These are phyloP conservation scores for Colletotrichum lindemuthianum DNA, from an alignment of 2,329 filamentous ascomycete species.

Conservation along the genomic window DNA sequence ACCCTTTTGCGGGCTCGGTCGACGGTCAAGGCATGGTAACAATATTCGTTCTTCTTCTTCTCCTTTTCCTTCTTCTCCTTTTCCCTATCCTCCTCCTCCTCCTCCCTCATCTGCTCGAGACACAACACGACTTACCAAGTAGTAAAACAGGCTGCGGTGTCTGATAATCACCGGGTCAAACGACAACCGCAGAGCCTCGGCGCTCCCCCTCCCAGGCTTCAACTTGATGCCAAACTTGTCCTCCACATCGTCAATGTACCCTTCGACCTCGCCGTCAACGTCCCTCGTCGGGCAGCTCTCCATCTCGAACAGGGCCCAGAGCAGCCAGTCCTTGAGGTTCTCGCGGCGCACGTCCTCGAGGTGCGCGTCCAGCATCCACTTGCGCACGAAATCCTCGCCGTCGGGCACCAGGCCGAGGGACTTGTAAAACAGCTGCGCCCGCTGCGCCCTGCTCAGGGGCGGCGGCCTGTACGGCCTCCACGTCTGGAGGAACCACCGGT, in stretches of 20 bases:
- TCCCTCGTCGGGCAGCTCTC: constrained; percentile 49
- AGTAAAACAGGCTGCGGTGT: constrained; percentile 66
- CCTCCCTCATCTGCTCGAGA: too few relatives aligned
- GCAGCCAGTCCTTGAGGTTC: constrained; percentile 68
- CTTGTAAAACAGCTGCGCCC: constrained; percentile 23
- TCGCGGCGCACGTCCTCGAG: constrained; percentile 64
- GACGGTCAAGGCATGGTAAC: too few relatives aligned
- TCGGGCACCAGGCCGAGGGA: constrained; percentile 53
- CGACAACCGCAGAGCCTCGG: constrained; percentile 64
- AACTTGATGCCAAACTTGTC: constrained; percentile 60
- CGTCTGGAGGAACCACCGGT: constrained; percentile 49
- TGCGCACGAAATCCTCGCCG: constrained; percentile 60
- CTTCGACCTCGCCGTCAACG: constrained; percentile 64
- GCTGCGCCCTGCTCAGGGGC: constrained; percentile 16
- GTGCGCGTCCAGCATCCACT: constrained; percentile 68
- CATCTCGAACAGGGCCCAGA: constrained; percentile 67
- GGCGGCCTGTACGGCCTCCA: constrained; percentile 22
- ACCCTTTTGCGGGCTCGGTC: too few relatives aligned
- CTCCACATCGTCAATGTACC: constrained; percentile 63
- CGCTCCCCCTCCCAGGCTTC: constrained; percentile 61
- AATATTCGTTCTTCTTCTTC: too few relatives aligned
- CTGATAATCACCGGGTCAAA: constrained; percentile 67
- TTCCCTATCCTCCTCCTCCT: too few relatives aligned
- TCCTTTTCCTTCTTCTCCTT: too few relatives aligned
- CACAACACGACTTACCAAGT: constrained; percentile 54